A percentile compares a stretch with the other conserved stretches of the same genome.
These are phyloP conservation scores for Ascochyta pisi DNA, from an alignment of 2,329 filamentous ascomycete genomes.

Conservation along the genomic window DNA sequence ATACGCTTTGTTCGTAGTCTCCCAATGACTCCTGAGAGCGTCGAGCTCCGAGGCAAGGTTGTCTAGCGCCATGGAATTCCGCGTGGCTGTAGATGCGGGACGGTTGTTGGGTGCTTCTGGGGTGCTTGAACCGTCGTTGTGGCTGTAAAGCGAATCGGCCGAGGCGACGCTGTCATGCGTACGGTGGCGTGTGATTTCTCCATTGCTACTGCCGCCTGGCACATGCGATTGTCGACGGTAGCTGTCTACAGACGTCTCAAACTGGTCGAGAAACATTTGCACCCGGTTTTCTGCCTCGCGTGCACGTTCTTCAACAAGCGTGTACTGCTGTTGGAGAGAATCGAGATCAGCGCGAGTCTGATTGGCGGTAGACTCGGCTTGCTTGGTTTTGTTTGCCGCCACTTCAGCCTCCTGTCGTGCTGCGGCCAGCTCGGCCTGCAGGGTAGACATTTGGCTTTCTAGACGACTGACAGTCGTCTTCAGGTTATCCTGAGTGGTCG, in stretches of 20 bases:
- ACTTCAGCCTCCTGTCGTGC: constrained; percentile 73
- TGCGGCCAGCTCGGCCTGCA: constrained; percentile 73
- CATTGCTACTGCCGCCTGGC: constrained; percentile 41
- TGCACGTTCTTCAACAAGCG: constrained; percentile 80
- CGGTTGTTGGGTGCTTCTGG: constrained; percentile 41
- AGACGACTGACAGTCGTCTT: constrained; percentile 70
- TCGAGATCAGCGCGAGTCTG: constrained; percentile 74
- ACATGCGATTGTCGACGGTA: constrained; percentile 78
- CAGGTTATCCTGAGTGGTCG: constrained; percentile 72
- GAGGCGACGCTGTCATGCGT: constrained; percentile 66
- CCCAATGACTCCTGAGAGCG: constrained; percentile 88
- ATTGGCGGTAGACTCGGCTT: constrained; percentile 63
- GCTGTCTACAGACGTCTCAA: constrained; percentile 91
- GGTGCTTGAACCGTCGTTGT: constrained; percentile 47
- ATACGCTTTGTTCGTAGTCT: constrained; percentile 94
- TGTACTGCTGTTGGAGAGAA: constrained; percentile 82
- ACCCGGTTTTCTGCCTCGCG: constrained; percentile 93
- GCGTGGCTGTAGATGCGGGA: constrained; percentile 44
- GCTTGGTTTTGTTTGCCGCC: constrained; percentile 56
- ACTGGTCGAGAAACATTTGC: constrained; percentile 88
- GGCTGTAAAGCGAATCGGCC: constrained; percentile 60
- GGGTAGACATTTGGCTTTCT: constrained; percentile 71
- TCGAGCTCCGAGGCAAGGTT: constrained; percentile 92
- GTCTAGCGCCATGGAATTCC: constrained; percentile 78
- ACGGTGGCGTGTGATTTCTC: constrained; percentile 50